Base-by-base conservation (phyloP, 148 eudicot species). In the Camellia granthamiana region DNA sequence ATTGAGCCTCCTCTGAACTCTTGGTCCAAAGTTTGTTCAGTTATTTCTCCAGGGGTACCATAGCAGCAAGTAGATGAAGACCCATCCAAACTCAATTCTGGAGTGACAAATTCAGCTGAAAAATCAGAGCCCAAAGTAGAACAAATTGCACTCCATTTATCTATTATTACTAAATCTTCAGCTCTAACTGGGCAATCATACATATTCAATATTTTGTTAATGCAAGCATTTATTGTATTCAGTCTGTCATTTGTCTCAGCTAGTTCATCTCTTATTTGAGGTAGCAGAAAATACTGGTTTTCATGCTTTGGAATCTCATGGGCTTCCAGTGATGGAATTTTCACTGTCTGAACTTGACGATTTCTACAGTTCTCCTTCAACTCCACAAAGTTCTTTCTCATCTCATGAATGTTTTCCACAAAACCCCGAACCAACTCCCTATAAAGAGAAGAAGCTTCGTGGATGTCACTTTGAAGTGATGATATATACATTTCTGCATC, bases 201-300 rank as follows among this genome's bases (percentile, higher is more conserved):
- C 54, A 4, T 74, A 72, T 62, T 77, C 73, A 78, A 21, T 12
- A 76, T 52, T 21, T 62, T 72, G 74, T 67, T 49, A 49, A 83
- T 68, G 69, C 69, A 68, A 47, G 78, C 84, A 60, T 38, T 86
- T 44, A 87, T 63, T 30, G 62, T 68, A 67, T 72, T 67, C 64
- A 89, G 83, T 72, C 77, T 85, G 61, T 72, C 51, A 74, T 85
- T 85, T 83, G 80, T 79, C 77, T 85, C 74, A 44, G 69, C 69
- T 56, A 89, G 86, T 83, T 88, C 87, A 54, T 85, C 80, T 55
- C 72, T 69, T 77, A 85, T 78, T 71, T 76, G 77, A 65, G 77
- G 47, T 54, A 80, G 81, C 79, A 82, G 56, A 62, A 78, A 69
- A 43, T 62, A 68, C 77, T 76, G 81, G 54, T 77, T 80, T 63